Evolutionary conservation across 208 protist species (phyloP).

Genomic region (Acanthamoeba lenticulata): DNA sequence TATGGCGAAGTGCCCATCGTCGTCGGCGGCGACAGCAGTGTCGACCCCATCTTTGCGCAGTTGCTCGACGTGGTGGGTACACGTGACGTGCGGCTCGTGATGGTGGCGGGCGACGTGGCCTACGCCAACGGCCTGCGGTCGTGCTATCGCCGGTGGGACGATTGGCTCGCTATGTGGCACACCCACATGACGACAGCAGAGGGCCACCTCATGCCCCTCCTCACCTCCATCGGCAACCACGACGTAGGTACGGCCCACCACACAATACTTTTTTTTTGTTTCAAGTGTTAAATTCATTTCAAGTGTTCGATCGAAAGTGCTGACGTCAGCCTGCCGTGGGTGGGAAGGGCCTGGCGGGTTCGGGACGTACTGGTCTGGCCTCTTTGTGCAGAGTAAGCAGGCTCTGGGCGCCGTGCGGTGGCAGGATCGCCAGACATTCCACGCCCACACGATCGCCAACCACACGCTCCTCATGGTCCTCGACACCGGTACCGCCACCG

Average conservation of each 20-base stretch:
- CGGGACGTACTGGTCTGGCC: not conserved
- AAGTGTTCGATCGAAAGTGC: not conserved
- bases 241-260: conserved; percentile 48
- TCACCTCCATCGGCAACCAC: conserved; percentile 74
- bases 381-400: conserved; percentile 1
- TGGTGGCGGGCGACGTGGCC: conserved; percentile 67
- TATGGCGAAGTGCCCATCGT: not conserved
- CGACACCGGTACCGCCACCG: not conserved
- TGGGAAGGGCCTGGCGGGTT: not conserved
- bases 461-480: conserved; percentile 3
- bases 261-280: too few relatives aligned
- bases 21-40: not conserved
- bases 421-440: not conserved
- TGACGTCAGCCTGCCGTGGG: not conserved
- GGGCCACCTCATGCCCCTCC: conserved; percentile 27
- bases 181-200: not conserved
- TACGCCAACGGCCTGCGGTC: conserved; percentile 65
- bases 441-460: not conserved
- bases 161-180: conserved; percentile 31
- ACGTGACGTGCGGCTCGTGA: not conserved
- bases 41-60: not conserved
- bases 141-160: conserved; percentile 72
- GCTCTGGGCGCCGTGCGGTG: not conserved
- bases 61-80: not conserved
- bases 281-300: too few relatives aligned